Evolutionary conservation across 352 stramenopile genomes (phyloP).

Genomic region (Pythium dissimile): DNA sequence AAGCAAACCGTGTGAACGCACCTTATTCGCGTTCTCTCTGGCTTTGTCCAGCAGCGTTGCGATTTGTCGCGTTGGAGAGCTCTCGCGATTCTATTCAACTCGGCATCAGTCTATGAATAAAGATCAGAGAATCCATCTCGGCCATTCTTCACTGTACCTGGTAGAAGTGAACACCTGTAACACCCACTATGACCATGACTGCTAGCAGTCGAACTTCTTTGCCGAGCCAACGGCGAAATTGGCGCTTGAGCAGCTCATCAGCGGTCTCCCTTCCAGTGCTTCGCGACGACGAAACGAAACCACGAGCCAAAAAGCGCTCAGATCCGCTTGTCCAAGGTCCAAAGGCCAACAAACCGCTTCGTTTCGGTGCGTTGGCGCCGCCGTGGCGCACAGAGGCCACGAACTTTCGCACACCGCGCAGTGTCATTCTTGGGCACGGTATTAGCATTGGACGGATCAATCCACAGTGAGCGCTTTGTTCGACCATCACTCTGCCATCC

Average conservation of each 20-base stretch:
- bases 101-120: not conserved
- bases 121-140: not conserved
- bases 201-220: constrained; percentile 48
- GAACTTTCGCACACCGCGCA: no score
- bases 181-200: constrained; percentile 40
- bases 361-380: no score
- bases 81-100: constrained; percentile 48
- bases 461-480: no score
- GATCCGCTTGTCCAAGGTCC: no score
- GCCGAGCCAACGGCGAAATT: constrained; percentile 62
- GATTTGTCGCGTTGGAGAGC: constrained; percentile 51
- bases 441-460: no score
- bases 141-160: constrained; percentile 37
- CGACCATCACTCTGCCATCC: no score
- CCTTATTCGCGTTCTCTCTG: constrained; percentile 42
- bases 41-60: constrained; percentile 45
- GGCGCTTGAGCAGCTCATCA: constrained; percentile 50
- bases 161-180: constrained; percentile 62
- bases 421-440: no score
- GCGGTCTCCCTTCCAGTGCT: no score
- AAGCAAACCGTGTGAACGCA: constrained; percentile 9
- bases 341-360: no score
- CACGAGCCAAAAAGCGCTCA: constrained; percentile 3
- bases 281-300: not conserved
- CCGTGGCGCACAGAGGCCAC: no score